Conservation (phyloP, 805 yeast species). For the Peterozyma toletana region DNA sequence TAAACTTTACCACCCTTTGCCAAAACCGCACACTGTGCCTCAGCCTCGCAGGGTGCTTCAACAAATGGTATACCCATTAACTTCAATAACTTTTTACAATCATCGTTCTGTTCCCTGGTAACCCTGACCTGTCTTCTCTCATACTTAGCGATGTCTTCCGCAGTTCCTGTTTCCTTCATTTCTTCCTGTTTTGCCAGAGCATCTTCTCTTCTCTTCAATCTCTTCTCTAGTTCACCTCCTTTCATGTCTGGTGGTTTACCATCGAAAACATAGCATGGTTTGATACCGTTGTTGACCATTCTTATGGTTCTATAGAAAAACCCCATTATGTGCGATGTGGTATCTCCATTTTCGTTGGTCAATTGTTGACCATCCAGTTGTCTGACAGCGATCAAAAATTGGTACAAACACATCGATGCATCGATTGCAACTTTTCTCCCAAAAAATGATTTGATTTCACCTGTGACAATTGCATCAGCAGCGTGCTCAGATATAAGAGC, state of each 20-base stretch:
- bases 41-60: conserved; percentile 97
- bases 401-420: conserved; percentile 95
- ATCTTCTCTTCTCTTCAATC: conserved; percentile 73
- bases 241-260: conserved; percentile 96
- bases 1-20: conserved; percentile 88
- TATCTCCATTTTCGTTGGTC: conserved; percentile 83
- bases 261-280: conserved; percentile 95
- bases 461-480: conserved; percentile 68
- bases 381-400: conserved; percentile 91
- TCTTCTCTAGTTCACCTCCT: conserved; percentile 86
- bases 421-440: conserved; percentile 98
- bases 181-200: conserved; percentile 72
- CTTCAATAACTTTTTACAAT: conserved; percentile 72
- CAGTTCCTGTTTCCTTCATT: conserved; percentile 72
- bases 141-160: conserved; percentile 65
- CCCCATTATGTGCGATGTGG: conserved; percentile 92
- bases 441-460: conserved; percentile 77
- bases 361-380: conserved; percentile 95
- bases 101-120: conserved; percentile 86
- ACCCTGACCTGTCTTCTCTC: conserved; percentile 89
- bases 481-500: conserved; percentile 86
- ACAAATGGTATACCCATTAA: conserved; percentile 95
- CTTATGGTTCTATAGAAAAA: conserved; percentile 91
- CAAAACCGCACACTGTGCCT: conserved; percentile 94
- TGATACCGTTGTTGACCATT: conserved; percentile 86